Base-by-base conservation (phyloP, 352 stramenopile genomes). In the Phytophthora pseudosyringae region DNA sequence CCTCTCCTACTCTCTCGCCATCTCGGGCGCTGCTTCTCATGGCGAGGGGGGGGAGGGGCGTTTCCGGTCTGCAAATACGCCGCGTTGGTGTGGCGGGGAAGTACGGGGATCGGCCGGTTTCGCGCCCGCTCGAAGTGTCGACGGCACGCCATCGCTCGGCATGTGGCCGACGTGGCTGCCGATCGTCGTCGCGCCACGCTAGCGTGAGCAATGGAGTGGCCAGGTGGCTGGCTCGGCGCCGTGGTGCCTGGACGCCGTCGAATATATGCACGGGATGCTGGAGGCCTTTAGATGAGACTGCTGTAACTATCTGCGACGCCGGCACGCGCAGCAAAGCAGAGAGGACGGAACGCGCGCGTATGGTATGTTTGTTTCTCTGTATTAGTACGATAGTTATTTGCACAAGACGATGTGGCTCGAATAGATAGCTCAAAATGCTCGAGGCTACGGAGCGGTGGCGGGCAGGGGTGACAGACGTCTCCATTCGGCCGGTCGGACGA, bases 321-420 rank as follows among this genome's bases (percentile, higher is more conserved):
- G 8, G 18, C 48, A 44, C 18, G 5, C 16, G 29, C 11, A 26
- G 13, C 15, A 38, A 50, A 63, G 32, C 10, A 29, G 3, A 28
- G 31, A 54, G 12, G 16, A 54, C 35, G 16, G 36, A 31, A 64
- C 39, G 21, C 25, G 7, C 3, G 36, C 36, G 45, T 47, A 55
- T 57, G 26, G 53, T 60, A 73, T 66, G 61, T 38, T 54, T 40
- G 38, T 70, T 70, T 66, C 45, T 65, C 49, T 76, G 35, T 73
- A 76, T 71, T 76, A 39, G 59, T 76, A 76, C 69, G 69, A 67
- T 76, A 71, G 61, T 73, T 76, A 73, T 73, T 73, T 73, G 64
- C 49, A 76, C 69, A 76, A 58, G 64, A 76, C 64, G 47, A 64
- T 64, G 54, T 67, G 66, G 62, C 62, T 75, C 62, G 62, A 75